Conservation (phyloP, 2,329 filamentous ascomycete genomes). For the Mycosphaerella sp. region DNA sequence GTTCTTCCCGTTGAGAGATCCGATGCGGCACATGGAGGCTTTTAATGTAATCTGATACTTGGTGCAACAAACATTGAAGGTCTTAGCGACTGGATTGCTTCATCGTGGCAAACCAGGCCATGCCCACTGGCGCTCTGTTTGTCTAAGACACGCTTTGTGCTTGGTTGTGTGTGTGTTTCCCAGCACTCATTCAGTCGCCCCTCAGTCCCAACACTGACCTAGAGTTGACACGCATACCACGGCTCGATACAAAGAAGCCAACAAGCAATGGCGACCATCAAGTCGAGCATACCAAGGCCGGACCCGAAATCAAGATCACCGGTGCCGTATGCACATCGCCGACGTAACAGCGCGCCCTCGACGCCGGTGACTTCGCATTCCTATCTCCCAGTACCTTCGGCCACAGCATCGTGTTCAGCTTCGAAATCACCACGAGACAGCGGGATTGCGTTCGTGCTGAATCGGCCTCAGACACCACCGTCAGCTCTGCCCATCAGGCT, state of each 20-base stretch:
- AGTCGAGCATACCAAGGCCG: background rate
- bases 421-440: background rate
- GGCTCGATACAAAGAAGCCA: background rate
- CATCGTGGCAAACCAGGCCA: too few species aligned
- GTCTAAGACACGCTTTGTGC: background rate
- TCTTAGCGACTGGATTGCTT: too few species aligned
- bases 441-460: background rate
- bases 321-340: background rate
- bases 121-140: background rate
- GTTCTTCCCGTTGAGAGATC: too few species aligned
- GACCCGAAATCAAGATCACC: background rate
- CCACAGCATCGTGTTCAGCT: background rate
- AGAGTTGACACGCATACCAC: background rate
- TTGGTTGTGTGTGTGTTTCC: too few species aligned
- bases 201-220: background rate
- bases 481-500: background rate
- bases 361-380: background rate
- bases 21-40: too few species aligned
- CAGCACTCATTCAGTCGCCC: background rate
- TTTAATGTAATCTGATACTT: too few species aligned
- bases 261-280: background rate
- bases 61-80: too few species aligned
- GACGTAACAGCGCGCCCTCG: background rate
- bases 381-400: background rate
- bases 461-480: background rate